Conservation (phyloP, 805 yeast species). For the Kazachstania taianensis region DNA sequence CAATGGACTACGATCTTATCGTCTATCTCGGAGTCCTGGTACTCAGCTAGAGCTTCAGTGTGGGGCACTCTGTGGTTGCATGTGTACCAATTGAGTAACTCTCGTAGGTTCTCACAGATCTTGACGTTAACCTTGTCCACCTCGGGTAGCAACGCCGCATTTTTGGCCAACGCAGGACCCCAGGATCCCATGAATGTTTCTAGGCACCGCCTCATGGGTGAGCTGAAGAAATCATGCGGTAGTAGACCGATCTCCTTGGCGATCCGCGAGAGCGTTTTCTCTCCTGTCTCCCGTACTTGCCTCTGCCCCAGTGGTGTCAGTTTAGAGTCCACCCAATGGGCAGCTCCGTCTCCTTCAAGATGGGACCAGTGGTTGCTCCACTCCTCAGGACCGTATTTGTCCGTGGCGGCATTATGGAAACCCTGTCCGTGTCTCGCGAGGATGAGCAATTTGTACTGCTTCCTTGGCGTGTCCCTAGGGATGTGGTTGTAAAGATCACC, state of each 20-base stretch:
- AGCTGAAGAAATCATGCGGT: conserved; percentile 45
- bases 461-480: conserved; percentile 13
- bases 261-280: conserved; percentile 14
- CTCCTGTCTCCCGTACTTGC: conserved; percentile 44
- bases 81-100: conserved; percentile 48
- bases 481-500: conserved; percentile 10
- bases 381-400: conserved; percentile 41
- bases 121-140: conserved; percentile 8
- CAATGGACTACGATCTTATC: conserved; percentile 31
- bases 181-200: conserved; percentile 43
- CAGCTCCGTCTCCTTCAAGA: conserved; percentile 44
- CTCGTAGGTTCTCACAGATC: conserved; percentile 40
- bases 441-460: conserved; percentile 14
- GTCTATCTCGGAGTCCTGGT: conserved; percentile 10
- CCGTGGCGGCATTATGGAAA: conserved; percentile 46
- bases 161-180: conserved; percentile 37
- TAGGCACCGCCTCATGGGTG: conserved; percentile 58
- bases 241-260: conserved; percentile 35
- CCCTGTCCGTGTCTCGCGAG: conserved; percentile 59
- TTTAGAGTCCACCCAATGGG: conserved; percentile 41
- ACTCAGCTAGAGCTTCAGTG: conserved; percentile 12
- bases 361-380: conserved; percentile 50
- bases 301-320: conserved; percentile 46
- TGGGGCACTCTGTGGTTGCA: conserved; percentile 45
- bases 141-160: conserved; percentile 6